A percentile compares a stretch with the other conserved stretches of the same genome.
Evolutionary conservation across 2,329 filamentous ascomycete genomes (phyloP).

Genomic region (Apiospora malaysiana): DNA sequence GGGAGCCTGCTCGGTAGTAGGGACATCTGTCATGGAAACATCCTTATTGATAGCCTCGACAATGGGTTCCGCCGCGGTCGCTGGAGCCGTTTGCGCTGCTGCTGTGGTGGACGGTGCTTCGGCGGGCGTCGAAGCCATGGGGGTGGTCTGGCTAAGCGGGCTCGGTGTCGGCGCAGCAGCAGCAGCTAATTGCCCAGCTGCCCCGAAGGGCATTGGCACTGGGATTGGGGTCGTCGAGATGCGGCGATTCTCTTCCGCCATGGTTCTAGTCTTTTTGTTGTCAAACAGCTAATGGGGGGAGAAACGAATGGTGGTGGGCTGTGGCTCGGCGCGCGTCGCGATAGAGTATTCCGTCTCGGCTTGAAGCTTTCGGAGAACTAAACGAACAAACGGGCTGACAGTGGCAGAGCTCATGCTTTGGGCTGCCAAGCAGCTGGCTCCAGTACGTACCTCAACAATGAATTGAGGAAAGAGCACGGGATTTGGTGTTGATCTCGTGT

Average conservation of each 20-base stretch:
- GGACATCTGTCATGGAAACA: slow-evolving; percentile 51
- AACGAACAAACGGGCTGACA: neutral
- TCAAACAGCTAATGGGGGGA: neutral
- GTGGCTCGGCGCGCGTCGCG: slow-evolving; percentile 4
- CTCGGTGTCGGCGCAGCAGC: slow-evolving; percentile 22
- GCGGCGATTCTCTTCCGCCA: slow-evolving; percentile 25
- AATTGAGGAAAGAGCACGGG: neutral
- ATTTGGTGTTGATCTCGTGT: slow-evolving; percentile 16
- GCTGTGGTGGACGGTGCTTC: slow-evolving; percentile 16
- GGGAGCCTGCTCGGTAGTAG: slow-evolving; percentile 45
- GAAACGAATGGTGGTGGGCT: neutral
- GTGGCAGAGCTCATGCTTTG: neutral
- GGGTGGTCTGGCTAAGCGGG: slow-evolving; percentile 32
- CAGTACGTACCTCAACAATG: neutral
- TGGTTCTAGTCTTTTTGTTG: neutral
- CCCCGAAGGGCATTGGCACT: slow-evolving; percentile 24
- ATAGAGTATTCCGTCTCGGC: neutral
- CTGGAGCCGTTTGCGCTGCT: slow-evolving; percentile 21
- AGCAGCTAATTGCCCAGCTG: slow-evolving; percentile 8
- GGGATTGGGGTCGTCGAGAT: slow-evolving; percentile 29
- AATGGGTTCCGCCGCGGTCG: slow-evolving; percentile 21
- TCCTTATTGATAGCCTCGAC: slow-evolving; percentile 39
- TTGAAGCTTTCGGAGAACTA: neutral
- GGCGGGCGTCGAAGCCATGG: neutral
- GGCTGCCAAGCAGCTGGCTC: neutral